Evolutionary conservation across 1,139 yeast species (phyloP).

Genomic region (Suhomyces terraborum): DNA sequence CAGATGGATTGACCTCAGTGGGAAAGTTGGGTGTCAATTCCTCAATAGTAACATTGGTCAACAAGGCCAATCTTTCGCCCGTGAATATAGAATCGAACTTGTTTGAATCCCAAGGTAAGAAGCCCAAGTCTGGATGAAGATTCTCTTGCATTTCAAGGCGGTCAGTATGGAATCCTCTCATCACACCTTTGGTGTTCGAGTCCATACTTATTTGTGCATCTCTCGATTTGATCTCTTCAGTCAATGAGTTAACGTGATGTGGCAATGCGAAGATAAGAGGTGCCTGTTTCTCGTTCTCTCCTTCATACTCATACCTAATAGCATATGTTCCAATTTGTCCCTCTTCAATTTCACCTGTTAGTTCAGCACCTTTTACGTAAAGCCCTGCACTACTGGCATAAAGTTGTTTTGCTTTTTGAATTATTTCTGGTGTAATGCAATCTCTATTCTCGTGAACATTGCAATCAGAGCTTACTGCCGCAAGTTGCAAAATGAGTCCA

Average conservation of each 20-base stretch:
- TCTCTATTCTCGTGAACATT: too few species aligned
- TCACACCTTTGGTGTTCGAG: conserved; percentile 67
- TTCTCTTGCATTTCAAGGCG: conserved; percentile 52
- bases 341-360: conserved; percentile 29
- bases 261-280: conserved; percentile 70
- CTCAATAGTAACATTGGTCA: conserved; percentile 56
- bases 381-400: conserved; percentile 41
- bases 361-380: conserved; percentile 38
- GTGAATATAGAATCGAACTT: conserved; percentile 44
- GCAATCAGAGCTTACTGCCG: too few species aligned
- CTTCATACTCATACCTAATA: conserved; percentile 54
- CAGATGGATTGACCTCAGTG: conserved; percentile 40
- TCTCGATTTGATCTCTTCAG: conserved; percentile 29
- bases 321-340: conserved; percentile 50
- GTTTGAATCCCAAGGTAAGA: conserved; percentile 59
- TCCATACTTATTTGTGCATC: conserved; percentile 53
- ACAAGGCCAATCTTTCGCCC: conserved; percentile 49
- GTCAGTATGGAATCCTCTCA: conserved; percentile 61
- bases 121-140: conserved; percentile 51
- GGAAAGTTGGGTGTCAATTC: conserved; percentile 56
- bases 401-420: conserved; percentile 18
- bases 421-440: conserved; percentile 38
- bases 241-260: conserved; percentile 43
- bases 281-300: conserved; percentile 52
- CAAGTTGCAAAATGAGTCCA: conserved; percentile 63